Conservation (phyloP, 2,329 filamentous ascomycete species). For the Ilyonectria destructans region DNA sequence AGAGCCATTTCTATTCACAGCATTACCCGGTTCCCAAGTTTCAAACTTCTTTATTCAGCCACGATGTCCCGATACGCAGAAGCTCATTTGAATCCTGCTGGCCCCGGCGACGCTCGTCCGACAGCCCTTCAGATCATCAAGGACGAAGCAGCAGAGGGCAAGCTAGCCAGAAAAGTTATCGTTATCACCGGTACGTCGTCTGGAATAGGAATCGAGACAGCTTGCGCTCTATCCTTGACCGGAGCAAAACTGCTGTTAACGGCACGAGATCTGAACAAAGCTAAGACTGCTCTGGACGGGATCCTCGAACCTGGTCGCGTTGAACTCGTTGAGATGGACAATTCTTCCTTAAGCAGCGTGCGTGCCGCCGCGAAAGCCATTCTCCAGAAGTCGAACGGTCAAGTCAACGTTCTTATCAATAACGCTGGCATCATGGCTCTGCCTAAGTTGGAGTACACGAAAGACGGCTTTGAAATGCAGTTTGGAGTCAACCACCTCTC, state of each 20-base stretch:
- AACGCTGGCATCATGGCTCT: slow-evolving; percentile 61
- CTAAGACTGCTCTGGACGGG: slow-evolving; percentile 9
- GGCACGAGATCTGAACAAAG: slow-evolving; percentile 17
- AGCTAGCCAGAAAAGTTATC: slow-evolving; percentile 14
- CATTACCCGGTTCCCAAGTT: too few species aligned
- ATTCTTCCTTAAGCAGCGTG: slow-evolving; percentile 38
- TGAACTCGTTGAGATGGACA: slow-evolving; percentile 26
- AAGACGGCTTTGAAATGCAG: slow-evolving; percentile 46
- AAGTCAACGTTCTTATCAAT: slow-evolving; percentile 60
- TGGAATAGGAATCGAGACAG: slow-evolving; percentile 26
- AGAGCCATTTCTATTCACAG: too few species aligned
- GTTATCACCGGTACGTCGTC: slow-evolving; percentile 36
- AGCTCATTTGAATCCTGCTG: slow-evolving; percentile 21
- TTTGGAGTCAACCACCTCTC: slow-evolving; percentile 48
- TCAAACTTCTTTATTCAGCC: too few species aligned
- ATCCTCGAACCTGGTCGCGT: slow-evolving; percentile 18
- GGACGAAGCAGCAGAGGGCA: slow-evolving; percentile 20
- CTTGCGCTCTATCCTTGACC: slow-evolving; percentile 11
- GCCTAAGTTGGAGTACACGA: slow-evolving; percentile 38
- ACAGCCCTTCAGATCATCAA: slow-evolving; percentile 34
- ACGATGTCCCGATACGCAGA: slow-evolving; percentile 21
- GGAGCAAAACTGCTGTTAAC: slow-evolving; percentile 16
- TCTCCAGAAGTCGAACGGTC: slow-evolving; percentile 42
- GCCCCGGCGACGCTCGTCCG: too few species aligned
- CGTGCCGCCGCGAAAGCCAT: slow-evolving; percentile 52